Evolutionary conservation across 2,329 filamentous ascomycete genomes (phyloP), one percentile per base, ranked within the genome.

Genomic region (Trichoderma guizhouense): DNA sequence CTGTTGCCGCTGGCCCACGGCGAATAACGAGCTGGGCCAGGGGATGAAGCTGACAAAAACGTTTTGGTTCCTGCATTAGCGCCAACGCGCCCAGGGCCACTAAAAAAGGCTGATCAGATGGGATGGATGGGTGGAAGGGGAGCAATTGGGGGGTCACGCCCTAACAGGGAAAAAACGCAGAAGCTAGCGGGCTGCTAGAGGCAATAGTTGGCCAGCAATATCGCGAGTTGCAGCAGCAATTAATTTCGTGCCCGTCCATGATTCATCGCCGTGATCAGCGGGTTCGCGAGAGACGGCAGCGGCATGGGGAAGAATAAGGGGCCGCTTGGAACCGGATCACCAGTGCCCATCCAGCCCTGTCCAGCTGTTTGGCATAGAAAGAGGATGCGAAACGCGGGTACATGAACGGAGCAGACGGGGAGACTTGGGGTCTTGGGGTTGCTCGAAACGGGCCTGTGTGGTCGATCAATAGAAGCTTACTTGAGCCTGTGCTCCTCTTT

Each of bases 61-160:
- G 70, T 24, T 69, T 64, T 64, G 62, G 74, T 75, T 75, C 74
- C 74, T 75, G 74, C 74, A 75, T 75, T 75, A 75, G 74, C 71
- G 74, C 58, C 63, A 66, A 30, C 26, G 55, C 28, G 43, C 36
- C 62, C 36, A 43, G 70, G 57, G 36, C 70, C 70, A 72, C 70
- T 72, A 43, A 72, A 61, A 72, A 72, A 51, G 63, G 63, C 57
- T 72, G 70, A 67, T 67, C 64, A n/a, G 70, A 61, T 71, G 66
- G n/a, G 70, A 53, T 62, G 66, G n/a, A 14, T 24, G 24, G 63
- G 63, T 8, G 63, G 63, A 43, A 21, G 7, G 18, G 8, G 9
- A 36, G 34, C 34, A 14, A 14, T 36, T 36, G 43, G 43, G 43
- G 43, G n/a, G 43, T 51, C 43, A 21, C 18, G 43, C 43, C 65